Evolutionary conservation across 768 basidiomycete species (phyloP), one percentile per base, ranked within the genome.

Genomic region (Botryobasidium botryosum): DNA sequence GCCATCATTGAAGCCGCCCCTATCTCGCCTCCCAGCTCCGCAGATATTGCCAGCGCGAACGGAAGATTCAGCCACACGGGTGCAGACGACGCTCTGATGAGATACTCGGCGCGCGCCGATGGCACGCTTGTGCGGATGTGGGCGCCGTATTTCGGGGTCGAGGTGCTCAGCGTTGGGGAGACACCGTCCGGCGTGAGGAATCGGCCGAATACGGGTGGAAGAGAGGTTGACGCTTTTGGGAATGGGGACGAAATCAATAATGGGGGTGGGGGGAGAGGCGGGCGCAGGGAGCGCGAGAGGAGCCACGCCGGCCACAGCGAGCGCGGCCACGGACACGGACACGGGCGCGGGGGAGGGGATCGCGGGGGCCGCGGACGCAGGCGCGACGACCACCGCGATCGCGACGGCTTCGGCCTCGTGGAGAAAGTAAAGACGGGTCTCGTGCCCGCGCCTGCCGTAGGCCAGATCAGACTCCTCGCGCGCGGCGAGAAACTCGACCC

Each of bases 401-500:
- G 39, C 17, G 44, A 38, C 17, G 42, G 51, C 13, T 42, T 47
- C 10, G 46, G 33, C 17, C 31, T 43, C 13, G 46, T 44, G 15
- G 44, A 24, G 13, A 39, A 45, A 18, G 36, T 28, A 13, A 42
- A 28, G 27, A 42, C 43, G 43, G 44, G 37, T 18, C 17, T 41
- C 50, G 45, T 6, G 18, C 7, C 15, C 24, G 71, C 78, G 6
- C 77, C 80, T 2, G 79, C 82, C 38, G 72, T 75, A 68, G 75
- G 78, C 3, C 81, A 85, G 79, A 75, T 86, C 27, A 68, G 82
- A 21, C 77, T 87, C 24, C 71, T 87, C 48, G 80, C 84, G 1
- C 73, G 84, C 10, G 84, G 84, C 26, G 84, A 87, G 68, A 84
- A 85, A 60, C 61, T 87, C 43, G 82, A 87, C 35, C 71, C 70